Evolutionary conservation across 441 rosid genomes (phyloP).

Genomic region (Erodium moschatum): DNA sequence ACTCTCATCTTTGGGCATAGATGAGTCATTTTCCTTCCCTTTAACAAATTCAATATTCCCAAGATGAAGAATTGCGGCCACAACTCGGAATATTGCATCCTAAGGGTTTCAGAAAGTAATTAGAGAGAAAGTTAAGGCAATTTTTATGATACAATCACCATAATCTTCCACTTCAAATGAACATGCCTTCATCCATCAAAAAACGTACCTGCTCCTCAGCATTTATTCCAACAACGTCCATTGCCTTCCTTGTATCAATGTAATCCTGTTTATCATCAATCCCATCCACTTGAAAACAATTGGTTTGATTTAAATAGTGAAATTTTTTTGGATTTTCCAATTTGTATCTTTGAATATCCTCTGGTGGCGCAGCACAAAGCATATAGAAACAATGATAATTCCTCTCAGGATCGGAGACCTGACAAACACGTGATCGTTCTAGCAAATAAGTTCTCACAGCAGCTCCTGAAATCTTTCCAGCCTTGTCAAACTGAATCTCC

Average conservation of each 20-base stretch:
- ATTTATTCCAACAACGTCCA: slow-evolving; percentile 76
- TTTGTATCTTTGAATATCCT: slow-evolving; percentile 51
- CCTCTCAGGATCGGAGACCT: slow-evolving; percentile 78
- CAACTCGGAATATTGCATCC: slow-evolving; percentile 87
- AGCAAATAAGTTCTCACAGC: slow-evolving; percentile 68
- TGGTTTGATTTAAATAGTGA: slow-evolving; percentile 75
- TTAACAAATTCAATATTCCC: slow-evolving; percentile 84
- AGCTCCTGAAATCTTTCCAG: slow-evolving; percentile 67
- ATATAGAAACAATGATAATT: slow-evolving; percentile 77
- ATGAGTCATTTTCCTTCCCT: slow-evolving; percentile 68
- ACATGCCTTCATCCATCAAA: not conserved
- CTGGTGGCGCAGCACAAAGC: slow-evolving; percentile 67
- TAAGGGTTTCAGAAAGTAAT: slow-evolving; percentile 27
- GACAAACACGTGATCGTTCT: slow-evolving; percentile 75
- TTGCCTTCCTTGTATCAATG: slow-evolving; percentile 62
- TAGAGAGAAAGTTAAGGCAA: slow-evolving; percentile 11
- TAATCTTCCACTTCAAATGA: slow-evolving; percentile 12
- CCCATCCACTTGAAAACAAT: slow-evolving; percentile 51
- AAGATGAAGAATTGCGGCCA: slow-evolving; percentile 93
- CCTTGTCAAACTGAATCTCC: slow-evolving; percentile 60
- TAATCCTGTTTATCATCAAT: slow-evolving; percentile 65
- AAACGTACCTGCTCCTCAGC: slow-evolving; percentile 55
- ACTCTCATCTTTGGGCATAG: slow-evolving; percentile 70
- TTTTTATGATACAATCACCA: not conserved
- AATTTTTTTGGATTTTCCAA: slow-evolving; percentile 57